A percentile compares a stretch with the other conserved stretches of the same genome.
Evolutionary conservation across 106 monocot species (phyloP).

Genomic region (Dendrobium chrysotoxum): DNA sequence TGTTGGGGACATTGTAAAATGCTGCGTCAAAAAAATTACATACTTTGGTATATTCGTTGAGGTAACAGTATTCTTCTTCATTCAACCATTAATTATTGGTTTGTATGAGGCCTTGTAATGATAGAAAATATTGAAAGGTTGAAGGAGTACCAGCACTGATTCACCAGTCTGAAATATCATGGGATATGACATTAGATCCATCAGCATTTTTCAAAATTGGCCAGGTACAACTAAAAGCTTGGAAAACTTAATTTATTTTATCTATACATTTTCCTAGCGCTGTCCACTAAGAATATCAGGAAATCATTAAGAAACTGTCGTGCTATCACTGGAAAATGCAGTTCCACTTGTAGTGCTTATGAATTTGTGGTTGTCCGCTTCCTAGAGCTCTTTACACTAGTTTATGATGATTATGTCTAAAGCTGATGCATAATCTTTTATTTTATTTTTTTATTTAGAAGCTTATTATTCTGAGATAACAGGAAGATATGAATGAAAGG

Average conservation of each 20-base stretch:
- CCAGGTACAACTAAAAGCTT: constrained; percentile 40
- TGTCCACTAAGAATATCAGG: neutral
- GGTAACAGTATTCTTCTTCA: constrained; percentile 33
- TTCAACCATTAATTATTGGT: neutral
- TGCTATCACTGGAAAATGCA: too few species aligned
- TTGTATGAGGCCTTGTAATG: constrained; percentile 1
- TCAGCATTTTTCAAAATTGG: constrained; percentile 69
- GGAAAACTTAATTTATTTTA: neutral
- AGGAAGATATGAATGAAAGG: too few species aligned
- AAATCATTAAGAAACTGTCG: neutral
- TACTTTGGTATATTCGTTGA: constrained; percentile 97
- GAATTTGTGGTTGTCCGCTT: too few species aligned
- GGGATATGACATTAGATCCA: constrained; percentile 79
- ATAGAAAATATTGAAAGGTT: constrained; percentile 40
- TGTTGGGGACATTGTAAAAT: constrained; percentile 86
- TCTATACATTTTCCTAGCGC: neutral
- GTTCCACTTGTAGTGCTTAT: too few species aligned
- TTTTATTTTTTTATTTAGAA: too few species aligned
- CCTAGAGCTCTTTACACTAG: too few species aligned
- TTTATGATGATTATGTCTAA: too few species aligned
- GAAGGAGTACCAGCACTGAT: constrained; percentile 90
- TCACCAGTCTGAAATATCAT: constrained; percentile 85
- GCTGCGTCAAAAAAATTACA: constrained; percentile 63
- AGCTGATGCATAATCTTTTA: too few species aligned
- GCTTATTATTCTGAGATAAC: too few species aligned